phyloP scores from a whole-genome alignment of 345 rosid species.

The Brassica incana region DNA sequence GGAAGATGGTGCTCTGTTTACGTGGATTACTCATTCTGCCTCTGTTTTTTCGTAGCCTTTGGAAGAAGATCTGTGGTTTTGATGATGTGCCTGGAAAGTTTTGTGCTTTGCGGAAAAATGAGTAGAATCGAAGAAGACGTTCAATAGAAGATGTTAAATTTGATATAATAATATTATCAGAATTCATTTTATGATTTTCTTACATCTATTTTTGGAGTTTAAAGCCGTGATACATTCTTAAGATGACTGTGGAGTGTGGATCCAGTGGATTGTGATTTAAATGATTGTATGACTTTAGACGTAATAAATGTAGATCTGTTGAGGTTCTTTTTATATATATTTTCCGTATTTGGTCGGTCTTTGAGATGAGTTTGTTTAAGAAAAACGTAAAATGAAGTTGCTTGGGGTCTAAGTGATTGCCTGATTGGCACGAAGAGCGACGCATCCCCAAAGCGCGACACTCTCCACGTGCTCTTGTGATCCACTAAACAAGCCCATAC shows the following conservation, averaged over 20 bases:
- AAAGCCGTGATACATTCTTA: too few species aligned
- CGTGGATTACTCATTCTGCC: constrained; percentile 18
- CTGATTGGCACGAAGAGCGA: constrained; percentile 10
- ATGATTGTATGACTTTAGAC: not conserved
- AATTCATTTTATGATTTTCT: too few species aligned
- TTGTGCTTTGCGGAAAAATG: not conserved
- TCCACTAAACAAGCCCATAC: constrained; percentile 22
- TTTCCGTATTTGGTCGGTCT: constrained; percentile 29
- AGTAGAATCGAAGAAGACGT: not conserved
- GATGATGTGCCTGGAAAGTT: not conserved
- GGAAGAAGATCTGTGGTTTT: not conserved
- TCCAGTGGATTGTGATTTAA: not conserved
- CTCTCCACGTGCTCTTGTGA: constrained; percentile 25
- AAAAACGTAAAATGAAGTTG: constrained; percentile 23
- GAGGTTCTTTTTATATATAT: not conserved
- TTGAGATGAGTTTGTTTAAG: constrained; percentile 10
- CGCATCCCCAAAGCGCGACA: constrained; percentile 1
- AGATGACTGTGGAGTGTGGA: not conserved
- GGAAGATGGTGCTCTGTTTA: constrained; percentile 5
- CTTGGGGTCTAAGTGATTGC: constrained; percentile 25
- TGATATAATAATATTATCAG: too few species aligned
- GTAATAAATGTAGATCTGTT: constrained; percentile 25
- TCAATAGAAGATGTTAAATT: too few species aligned
- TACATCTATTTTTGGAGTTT: too few species aligned
- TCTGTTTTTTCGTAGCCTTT: constrained; percentile 16